Percentiles rank a stretch among this genome's conserved stretches.
Evolutionary conservation across 2,329 filamentous ascomycete genomes (phyloP).

Genomic region (Coniochaeta prunicola): DNA sequence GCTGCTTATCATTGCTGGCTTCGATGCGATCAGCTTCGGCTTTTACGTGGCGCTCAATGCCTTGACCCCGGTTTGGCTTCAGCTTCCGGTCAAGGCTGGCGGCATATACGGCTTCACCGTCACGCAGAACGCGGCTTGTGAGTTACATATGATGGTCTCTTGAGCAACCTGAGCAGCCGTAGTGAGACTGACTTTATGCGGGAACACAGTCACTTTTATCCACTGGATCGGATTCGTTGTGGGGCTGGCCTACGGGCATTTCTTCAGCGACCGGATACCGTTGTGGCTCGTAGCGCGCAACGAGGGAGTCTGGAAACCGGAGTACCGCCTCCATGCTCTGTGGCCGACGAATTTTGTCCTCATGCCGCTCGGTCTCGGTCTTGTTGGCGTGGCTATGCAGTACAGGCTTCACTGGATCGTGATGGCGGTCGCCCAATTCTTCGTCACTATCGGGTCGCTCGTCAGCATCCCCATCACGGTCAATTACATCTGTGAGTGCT

Average conservation of each 20-base stretch:
- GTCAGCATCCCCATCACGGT: conserved; percentile 21
- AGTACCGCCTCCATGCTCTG: conserved; percentile 27
- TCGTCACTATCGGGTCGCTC: conserved; percentile 28
- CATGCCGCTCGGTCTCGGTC: conserved; percentile 23
- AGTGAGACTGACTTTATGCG: neutral
- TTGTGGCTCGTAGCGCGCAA: conserved; percentile 21
- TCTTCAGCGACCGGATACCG: conserved; percentile 30
- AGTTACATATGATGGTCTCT: neutral
- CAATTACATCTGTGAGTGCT: conserved; percentile 24
- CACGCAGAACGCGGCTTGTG: conserved; percentile 26
- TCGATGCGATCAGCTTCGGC: conserved; percentile 26
- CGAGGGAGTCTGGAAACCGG: conserved; percentile 27
- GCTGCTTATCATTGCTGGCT: conserved; percentile 28
- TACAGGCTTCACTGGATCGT: conserved; percentile 31
- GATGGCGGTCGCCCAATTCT: conserved; percentile 28
- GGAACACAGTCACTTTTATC: conserved; percentile 20
- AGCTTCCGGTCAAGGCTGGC: conserved; percentile 23
- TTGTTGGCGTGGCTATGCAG: conserved; percentile 30
- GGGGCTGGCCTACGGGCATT: conserved; percentile 26
- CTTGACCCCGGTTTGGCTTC: conserved; percentile 28
- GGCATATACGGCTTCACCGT: conserved; percentile 34
- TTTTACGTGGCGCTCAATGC: conserved; percentile 25
- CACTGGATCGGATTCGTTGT: conserved; percentile 31
- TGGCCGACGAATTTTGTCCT: conserved; percentile 21
- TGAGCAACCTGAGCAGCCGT: neutral